Evolutionary conservation across 208 protist species (phyloP), one percentile per base, ranked within the genome.

Genomic region (Leishmania turanica): DNA sequence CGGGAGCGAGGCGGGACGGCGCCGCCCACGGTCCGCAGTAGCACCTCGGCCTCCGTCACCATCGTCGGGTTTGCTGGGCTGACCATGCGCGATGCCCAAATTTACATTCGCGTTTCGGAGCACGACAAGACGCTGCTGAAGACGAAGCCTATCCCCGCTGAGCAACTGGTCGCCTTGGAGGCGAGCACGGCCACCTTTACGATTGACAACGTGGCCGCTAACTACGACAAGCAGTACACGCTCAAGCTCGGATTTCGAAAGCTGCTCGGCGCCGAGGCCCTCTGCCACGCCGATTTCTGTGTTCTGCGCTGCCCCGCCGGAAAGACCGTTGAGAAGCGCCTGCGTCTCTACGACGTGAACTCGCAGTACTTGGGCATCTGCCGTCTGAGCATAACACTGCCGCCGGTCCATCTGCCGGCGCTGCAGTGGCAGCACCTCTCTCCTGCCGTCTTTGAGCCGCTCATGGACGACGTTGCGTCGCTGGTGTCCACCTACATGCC

Each of bases 381-480:
- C 71, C 70, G 86, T 4, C 47, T 96, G 34, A 79, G 87, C 34
- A 60, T 97, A 19, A 72, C 69, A 13, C 81, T 94, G 74, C 93
- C 80, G 42, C 47, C 84, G 21, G 68, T 81, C 40, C 78, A 72
- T 27, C 80, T 80, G 21, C 51, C 69, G 13, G n/a, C 64, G 74
- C 47, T 80, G 65, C 79, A 60, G 42, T 75, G 47, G 71, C 77
- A 68, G 74, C 66, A 82, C 73, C 79, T 85, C 17, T 54, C 80
- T 6, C 80, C 83, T 5, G 34, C 71, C 19, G 73, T 80, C n/a
- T 82, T 89, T 13, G 91, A 96, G 77, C 77, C 77, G 17, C 77
- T 96, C 49, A 81, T 89, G 69, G 91, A 96, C 88, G 94, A 97
- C 79, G 40, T 97, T 56, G 84, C 86, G 15, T 94, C 94, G 0